These are phyloP conservation scores for Fraxinus cuspidata DNA, from an alignment of 257 asterid genomes.

Conservation along the genomic window DNA sequence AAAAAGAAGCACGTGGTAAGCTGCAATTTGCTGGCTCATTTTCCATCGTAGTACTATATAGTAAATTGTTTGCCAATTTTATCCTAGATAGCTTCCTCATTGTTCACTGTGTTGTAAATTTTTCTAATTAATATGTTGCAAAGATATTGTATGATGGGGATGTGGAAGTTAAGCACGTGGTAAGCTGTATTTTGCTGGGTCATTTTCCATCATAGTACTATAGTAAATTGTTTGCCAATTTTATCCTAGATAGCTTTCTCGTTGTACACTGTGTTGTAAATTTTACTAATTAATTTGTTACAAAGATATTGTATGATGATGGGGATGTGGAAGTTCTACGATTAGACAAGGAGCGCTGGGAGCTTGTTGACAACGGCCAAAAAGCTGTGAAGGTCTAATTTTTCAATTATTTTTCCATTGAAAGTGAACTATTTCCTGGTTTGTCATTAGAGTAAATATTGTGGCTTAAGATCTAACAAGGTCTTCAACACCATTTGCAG, in stretches of 20 bases:
- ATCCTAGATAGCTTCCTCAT: background rate
- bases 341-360: conserved; percentile 59
- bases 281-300: conserved; percentile 16
- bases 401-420: background rate
- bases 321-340: conserved; percentile 62
- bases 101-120: conserved; percentile 1
- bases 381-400: conserved; percentile 21
- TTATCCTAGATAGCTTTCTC: background rate
- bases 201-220: conserved; percentile 18
- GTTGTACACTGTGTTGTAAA: background rate
- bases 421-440: background rate
- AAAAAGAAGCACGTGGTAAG: conserved; percentile 91
- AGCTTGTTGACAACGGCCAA: conserved; percentile 32
- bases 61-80: conserved; percentile 5
- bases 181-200: conserved; percentile 34
- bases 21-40: conserved; percentile 27
- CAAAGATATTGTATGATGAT: conserved; percentile 55
- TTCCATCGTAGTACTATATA: conserved; percentile 13
- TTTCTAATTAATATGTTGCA: conserved; percentile 15
- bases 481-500: conserved; percentile 48
- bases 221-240: conserved; percentile 4
- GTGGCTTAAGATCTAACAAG: conserved; percentile 31
- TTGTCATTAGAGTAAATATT: background rate
- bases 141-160: conserved; percentile 61
- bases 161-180: conserved; percentile 38